A percentile compares a stretch with the other conserved stretches of the same genome.
Conservation (phyloP, 2,329 filamentous ascomycete genomes). For the Diaporthe sp. region DNA sequence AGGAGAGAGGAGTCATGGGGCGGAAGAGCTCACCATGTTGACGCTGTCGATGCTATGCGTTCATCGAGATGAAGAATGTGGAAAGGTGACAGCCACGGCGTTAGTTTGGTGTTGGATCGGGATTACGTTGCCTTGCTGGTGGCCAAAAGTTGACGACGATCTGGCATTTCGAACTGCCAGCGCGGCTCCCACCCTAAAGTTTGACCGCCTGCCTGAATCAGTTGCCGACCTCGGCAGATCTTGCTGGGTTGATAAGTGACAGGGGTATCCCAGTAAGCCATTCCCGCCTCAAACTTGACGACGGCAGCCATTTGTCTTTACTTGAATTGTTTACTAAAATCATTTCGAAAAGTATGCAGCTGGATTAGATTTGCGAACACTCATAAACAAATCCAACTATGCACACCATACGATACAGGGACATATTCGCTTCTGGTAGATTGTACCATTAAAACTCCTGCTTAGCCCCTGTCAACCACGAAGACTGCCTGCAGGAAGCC, state of each 20-base stretch:
- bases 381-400: too few species aligned
- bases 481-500: too few species aligned
- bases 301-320: neutral
- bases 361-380: too few species aligned
- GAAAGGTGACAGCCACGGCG: neutral
- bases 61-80: neutral
- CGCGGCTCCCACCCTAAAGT: neutral
- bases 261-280: neutral
- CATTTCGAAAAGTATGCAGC: too few species aligned
- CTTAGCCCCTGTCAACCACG: too few species aligned
- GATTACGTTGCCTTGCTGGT: neutral
- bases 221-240: neutral
- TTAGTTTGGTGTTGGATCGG: neutral
- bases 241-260: neutral
- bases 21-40: conserved; percentile 9
- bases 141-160: neutral
- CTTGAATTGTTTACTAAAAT: neutral
- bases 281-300: neutral
- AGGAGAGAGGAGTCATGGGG: fast-evolving
- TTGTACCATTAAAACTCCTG: too few species aligned
- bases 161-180: conserved; percentile 24
- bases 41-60: neutral
- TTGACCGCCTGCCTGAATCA: neutral
- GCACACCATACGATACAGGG: too few species aligned
- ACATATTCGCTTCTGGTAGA: too few species aligned